Evolutionary conservation across 345 rosid genomes (phyloP).

Genomic region (Pistacia integerrima): DNA sequence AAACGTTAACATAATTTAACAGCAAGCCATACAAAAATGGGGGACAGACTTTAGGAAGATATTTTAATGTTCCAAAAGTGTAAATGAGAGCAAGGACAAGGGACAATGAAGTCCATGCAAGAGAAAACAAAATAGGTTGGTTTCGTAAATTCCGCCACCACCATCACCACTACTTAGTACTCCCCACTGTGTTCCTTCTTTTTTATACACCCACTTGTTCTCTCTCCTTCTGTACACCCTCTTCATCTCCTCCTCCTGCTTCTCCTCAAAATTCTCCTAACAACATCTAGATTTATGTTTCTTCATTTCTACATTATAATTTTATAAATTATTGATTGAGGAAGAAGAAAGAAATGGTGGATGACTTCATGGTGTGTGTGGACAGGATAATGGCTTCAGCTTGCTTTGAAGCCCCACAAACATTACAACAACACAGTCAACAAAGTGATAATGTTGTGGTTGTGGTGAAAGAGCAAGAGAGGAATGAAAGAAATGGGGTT

Average conservation of each 20-base stretch:
- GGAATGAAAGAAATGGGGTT: conserved; percentile 2
- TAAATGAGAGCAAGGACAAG: background rate
- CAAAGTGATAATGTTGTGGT: conserved; percentile 1
- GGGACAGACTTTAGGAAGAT: too few relatives aligned
- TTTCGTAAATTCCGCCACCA: conserved; percentile 41
- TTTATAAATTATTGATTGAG: too few relatives aligned
- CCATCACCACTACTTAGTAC: background rate
- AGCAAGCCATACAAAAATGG: too few relatives aligned
- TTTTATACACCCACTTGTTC: conserved; percentile 18
- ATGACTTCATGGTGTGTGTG: conserved; percentile 47
- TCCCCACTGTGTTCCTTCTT: background rate
- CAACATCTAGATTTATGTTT: too few relatives aligned
- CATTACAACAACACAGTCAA: background rate
- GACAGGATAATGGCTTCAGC: conserved; percentile 44
- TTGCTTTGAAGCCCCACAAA: conserved; percentile 28
- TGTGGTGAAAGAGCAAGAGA: conserved; percentile 17
- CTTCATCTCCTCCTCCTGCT: conserved; percentile 3
- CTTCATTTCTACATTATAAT: too few relatives aligned
- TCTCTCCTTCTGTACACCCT: background rate
- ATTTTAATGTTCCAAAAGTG: too few relatives aligned
- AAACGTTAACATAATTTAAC: too few relatives aligned
- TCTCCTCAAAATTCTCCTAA: background rate
- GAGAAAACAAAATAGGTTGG: conserved; percentile 10
- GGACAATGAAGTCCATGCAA: conserved; percentile 21
- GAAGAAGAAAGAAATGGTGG: conserved; percentile 33